These are phyloP conservation scores for Salvia splendens DNA, from an alignment of 257 asterid species.

Conservation along the genomic window DNA sequence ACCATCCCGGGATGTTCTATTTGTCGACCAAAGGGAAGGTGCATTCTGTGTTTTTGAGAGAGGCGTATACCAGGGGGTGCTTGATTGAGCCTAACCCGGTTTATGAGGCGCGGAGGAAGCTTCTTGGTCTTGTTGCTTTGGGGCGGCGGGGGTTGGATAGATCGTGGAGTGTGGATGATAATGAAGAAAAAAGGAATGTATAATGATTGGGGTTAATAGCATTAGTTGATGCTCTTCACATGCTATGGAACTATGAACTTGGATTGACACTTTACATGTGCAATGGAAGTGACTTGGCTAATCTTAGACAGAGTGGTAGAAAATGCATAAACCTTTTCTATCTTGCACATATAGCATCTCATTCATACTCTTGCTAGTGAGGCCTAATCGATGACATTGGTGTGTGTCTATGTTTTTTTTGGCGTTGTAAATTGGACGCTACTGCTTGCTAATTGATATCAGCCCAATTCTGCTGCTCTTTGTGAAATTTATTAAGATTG, in stretches of 20 bases:
- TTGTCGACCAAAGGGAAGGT: constrained; percentile 81
- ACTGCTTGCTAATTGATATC: background rate
- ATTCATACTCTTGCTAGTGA: background rate
- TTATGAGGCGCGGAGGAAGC: constrained; percentile 80
- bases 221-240: constrained; percentile 17
- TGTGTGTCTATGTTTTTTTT: background rate
- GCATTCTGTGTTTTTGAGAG: constrained; percentile 83
- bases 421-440: background rate
- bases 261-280: background rate
- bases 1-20: constrained; percentile 89
- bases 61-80: constrained; percentile 87
- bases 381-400: background rate
- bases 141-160: constrained; percentile 68
- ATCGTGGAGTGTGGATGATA: constrained; percentile 34
- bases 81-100: constrained; percentile 73
- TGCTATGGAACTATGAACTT: background rate
- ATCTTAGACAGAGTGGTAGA: constrained; percentile 15
- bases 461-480: background rate
- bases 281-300: constrained; percentile 9
- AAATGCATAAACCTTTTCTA: constrained; percentile 1
- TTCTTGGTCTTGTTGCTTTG: constrained; percentile 69
- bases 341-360: background rate
- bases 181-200: constrained; percentile 41
- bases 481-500: background rate
- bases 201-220: constrained; percentile 31